Conservation (phyloP, 2,329 filamentous ascomycete genomes). For the Neurospora sp. region DNA sequence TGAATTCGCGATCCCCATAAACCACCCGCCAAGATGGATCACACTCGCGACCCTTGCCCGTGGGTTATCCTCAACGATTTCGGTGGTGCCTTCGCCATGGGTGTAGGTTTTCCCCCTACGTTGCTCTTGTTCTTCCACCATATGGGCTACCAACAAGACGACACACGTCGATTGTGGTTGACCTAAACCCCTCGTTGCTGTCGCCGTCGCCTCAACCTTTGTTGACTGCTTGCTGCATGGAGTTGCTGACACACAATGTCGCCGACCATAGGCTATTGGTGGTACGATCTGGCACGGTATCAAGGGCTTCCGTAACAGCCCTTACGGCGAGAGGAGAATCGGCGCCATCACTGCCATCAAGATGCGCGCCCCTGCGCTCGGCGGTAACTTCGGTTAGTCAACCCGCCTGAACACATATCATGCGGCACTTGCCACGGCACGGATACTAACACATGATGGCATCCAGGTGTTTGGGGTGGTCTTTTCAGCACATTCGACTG, state of each 20-base stretch:
- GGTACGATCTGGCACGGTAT: conserved; percentile 93
- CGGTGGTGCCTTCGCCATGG: conserved; percentile 94
- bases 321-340: conserved; percentile 89
- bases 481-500: conserved; percentile 95
- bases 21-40: conserved; percentile 57
- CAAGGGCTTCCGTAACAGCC: conserved; percentile 85
- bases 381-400: conserved; percentile 85
- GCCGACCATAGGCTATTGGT: conserved; percentile 50
- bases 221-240: neutral
- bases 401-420: neutral
- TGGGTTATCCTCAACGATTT: conserved; percentile 97
- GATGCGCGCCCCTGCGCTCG: conserved; percentile 88
- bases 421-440: neutral
- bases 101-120: conserved; percentile 48
- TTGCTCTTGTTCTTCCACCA: neutral
- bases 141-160: neutral
- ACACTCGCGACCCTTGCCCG: conserved; percentile 91
- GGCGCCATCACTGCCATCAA: conserved; percentile 96
- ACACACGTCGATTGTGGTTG: neutral
- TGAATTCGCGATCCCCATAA: neutral
- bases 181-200: conserved; percentile 4
- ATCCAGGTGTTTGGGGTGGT: conserved; percentile 96
- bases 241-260: neutral
- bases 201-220: neutral
- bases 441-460: neutral